A percentile compares a stretch with the other conserved stretches of the same genome.
These are phyloP conservation scores for Cercophora sp. DNA, from an alignment of 495 filamentous ascomycete genomes.

Conservation along the genomic window DNA sequence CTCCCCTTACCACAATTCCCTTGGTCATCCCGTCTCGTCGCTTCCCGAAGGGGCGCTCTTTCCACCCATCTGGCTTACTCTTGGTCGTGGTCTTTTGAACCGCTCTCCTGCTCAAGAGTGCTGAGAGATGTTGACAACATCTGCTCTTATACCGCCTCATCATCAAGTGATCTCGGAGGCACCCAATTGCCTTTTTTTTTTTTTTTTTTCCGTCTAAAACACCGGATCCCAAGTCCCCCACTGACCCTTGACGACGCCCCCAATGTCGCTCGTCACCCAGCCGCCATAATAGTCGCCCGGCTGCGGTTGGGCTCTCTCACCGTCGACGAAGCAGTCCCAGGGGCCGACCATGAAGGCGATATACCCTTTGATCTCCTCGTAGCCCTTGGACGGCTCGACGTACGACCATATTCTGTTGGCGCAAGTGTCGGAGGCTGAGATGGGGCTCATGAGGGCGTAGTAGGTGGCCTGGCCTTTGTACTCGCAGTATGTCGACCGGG, in stretches of 20 bases:
- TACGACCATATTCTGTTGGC: conserved; percentile 53
- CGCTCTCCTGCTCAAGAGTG: no score
- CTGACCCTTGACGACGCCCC: conserved; percentile 51
- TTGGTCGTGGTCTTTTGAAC: no score
- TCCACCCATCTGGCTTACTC: no score
- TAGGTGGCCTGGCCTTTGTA: conserved; percentile 56
- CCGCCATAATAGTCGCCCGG: conserved; percentile 58
- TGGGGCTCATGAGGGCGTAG: conserved; percentile 36
- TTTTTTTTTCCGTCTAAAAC: not conserved
- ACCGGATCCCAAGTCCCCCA: conserved; percentile 36
- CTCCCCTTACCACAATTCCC: no score
- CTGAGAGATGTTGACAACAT: no score
- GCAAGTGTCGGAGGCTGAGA: conserved; percentile 33
- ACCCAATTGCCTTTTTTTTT: not conserved
- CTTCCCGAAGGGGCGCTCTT: no score
- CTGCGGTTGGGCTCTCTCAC: conserved; percentile 53
- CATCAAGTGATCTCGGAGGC: no score
- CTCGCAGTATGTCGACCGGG: conserved; percentile 49
- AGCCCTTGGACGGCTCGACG: conserved; percentile 44
- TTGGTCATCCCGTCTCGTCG: no score
- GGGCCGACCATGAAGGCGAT: conserved; percentile 52
- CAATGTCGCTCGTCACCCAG: conserved; percentile 55
- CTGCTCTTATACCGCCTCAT: no score
- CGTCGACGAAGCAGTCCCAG: conserved; percentile 59
- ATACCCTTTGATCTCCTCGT: conserved; percentile 47